Evolutionary conservation across 108 stramenopile genomes (phyloP), one percentile per base, ranked within the genome.

Genomic region (Nannochloropsis granulata): DNA sequence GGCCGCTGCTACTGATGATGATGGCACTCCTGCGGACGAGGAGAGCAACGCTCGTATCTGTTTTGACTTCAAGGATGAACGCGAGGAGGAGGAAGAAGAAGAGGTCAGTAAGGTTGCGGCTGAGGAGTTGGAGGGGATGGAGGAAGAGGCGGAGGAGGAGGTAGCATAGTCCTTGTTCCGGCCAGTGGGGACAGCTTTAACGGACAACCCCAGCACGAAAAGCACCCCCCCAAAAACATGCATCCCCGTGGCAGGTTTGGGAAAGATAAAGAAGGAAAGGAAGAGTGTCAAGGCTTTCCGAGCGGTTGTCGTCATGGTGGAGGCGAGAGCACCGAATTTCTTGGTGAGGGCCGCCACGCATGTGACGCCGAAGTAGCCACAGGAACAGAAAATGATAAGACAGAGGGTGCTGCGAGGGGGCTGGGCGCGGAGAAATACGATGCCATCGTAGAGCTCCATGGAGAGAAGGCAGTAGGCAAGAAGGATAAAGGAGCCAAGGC

Each of bases 301-400:
- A 0, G 87, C 85, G 25, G 89, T 88, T 14, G 88, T 89, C 43
- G 89, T 88, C 85, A 89, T 86, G 34, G 89, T 85, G 34, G 89
- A 88, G 43, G 84, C 34, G 24, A 89, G 85, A 21, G 89, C 89
- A 34, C 89, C 89, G 23, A 88, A 89, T 16, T 83, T 85, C 83
- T 88, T 89, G 26, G 89, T 89, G 24, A 89, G 42, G 23, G 89
- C 89, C n/a, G 88, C 87, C 44, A 84, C 89, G 71, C 89, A 89
- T 82, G 85, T 86, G 44, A 85, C 88, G 13, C 89, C 89, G 34
- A 89, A 24, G 82, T 84, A 89, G 12, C 89, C 89, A 8, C 85
- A 87, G 9, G 24, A 45, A 12, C 80, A 83, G 83, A 86, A 89
- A 13, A 42, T 45, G 16, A 85, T 12, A 56, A 83, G n/a, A 71